A percentile compares a stretch with the other conserved stretches of the same genome.
These are phyloP conservation scores for Scorias spongiosa DNA, from an alignment of 2,329 filamentous ascomycete species.

Conservation along the genomic window DNA sequence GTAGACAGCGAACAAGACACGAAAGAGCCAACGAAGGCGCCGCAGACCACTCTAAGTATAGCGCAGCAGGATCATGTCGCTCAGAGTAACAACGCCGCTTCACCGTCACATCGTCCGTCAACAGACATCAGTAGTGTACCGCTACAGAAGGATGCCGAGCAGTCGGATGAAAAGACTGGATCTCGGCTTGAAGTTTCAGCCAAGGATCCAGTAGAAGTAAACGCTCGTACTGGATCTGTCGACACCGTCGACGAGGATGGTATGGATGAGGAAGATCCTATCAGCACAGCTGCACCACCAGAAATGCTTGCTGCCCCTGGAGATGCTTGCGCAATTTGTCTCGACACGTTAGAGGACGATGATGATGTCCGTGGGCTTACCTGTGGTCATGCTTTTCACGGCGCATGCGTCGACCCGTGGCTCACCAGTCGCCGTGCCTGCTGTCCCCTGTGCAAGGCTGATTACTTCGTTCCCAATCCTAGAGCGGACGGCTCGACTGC, in stretches of 20 bases:
- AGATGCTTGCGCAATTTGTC: slow-evolving; percentile 91
- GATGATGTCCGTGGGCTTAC: slow-evolving; percentile 88
- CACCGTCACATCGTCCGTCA: neutral
- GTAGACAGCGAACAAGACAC: slow-evolving; percentile 16
- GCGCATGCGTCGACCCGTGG: slow-evolving; percentile 91
- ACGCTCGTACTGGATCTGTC: slow-evolving; percentile 16
- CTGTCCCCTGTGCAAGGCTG: slow-evolving; percentile 93
- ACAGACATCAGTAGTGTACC: neutral
- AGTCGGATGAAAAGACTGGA: slow-evolving; percentile 17
- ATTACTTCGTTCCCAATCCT: slow-evolving; percentile 92
- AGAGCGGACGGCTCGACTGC: slow-evolving; percentile 39
- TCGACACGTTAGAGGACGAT: slow-evolving; percentile 85
- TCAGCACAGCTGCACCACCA: slow-evolving; percentile 65
- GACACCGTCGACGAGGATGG: slow-evolving; percentile 45
- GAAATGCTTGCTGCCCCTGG: slow-evolving; percentile 65
- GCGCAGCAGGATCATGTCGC: slow-evolving; percentile 30
- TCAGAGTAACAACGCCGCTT: neutral
- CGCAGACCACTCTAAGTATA: slow-evolving; percentile 24
- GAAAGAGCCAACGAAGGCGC: slow-evolving; percentile 6
- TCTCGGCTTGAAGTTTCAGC: slow-evolving; percentile 19
- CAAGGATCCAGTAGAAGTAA: slow-evolving; percentile 5
- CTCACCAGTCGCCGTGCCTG: slow-evolving; percentile 85
- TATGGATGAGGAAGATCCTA: slow-evolving; percentile 64
- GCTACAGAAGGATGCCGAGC: slow-evolving; percentile 5
- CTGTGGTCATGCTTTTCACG: slow-evolving; percentile 97